These are phyloP conservation scores for Yarrowia galli DNA, from an alignment of 1,139 yeast genomes.

Conservation along the genomic window DNA sequence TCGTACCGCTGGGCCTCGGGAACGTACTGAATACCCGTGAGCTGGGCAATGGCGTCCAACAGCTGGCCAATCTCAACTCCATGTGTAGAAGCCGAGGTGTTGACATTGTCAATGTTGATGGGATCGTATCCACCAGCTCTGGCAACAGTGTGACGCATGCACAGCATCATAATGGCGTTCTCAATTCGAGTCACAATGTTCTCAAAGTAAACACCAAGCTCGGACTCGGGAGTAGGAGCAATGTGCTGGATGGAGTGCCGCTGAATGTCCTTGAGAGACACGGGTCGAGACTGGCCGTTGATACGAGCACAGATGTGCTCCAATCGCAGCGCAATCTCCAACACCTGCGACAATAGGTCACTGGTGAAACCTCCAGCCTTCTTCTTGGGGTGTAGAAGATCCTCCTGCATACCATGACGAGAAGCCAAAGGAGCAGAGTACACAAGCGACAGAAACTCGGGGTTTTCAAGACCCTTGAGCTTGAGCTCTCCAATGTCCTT, in stretches of 20 bases:
- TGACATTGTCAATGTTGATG: slow-evolving; percentile 31
- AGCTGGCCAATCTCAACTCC: slow-evolving; percentile 33
- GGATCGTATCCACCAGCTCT: slow-evolving; percentile 12
- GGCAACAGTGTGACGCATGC: slow-evolving; percentile 35
- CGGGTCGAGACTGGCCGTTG: slow-evolving; percentile 41
- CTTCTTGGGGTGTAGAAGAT: slow-evolving; percentile 35
- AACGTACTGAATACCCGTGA: slow-evolving; percentile 21
- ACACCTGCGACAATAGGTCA: slow-evolving; percentile 56
- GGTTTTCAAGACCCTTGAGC: slow-evolving; percentile 92
- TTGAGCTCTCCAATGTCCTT: slow-evolving; percentile 84
- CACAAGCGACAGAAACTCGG: slow-evolving; percentile 81
- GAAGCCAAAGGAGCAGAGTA: slow-evolving; percentile 73
- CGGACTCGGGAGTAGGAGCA: slow-evolving; percentile 49
- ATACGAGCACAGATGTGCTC: slow-evolving; percentile 58
- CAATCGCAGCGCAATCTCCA: slow-evolving; percentile 58
- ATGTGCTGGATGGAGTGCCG: slow-evolving; percentile 26
- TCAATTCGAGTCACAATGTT: slow-evolving; percentile 72
- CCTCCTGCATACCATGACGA: slow-evolving; percentile 50
- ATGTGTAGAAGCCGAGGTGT: slow-evolving; percentile 29
- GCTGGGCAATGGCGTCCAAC: slow-evolving; percentile 16
- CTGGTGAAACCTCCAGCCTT: slow-evolving; percentile 43
- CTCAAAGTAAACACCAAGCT: slow-evolving; percentile 60
- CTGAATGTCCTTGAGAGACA: slow-evolving; percentile 32
- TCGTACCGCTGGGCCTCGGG: background rate
- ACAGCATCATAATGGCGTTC: slow-evolving; percentile 51